Evolutionary conservation across 306 rosid species (phyloP).

Genomic region (Cucurbita ficifolia): DNA sequence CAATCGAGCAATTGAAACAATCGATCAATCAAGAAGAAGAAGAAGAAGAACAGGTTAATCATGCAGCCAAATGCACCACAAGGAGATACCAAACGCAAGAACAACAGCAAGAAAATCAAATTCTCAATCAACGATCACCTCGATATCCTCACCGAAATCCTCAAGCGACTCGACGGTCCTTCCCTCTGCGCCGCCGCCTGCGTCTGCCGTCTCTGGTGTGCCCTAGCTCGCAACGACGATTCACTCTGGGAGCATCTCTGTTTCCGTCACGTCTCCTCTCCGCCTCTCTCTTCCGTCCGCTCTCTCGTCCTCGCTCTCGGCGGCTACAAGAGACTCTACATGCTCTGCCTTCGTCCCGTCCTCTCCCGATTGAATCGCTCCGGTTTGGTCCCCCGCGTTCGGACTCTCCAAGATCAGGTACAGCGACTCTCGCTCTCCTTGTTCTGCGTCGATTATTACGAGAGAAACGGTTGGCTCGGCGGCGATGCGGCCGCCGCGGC

Average conservation of each 20-base stretch:
- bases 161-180: conserved; percentile 78
- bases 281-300: conserved; percentile 34
- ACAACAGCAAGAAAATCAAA: conserved; percentile 12
- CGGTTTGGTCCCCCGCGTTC: conserved; percentile 29
- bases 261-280: conserved; percentile 52
- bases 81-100: background rate
- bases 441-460: conserved; percentile 60
- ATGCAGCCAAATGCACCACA: conserved; percentile 6
- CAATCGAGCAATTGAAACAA: background rate
- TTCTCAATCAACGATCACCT: conserved; percentile 78
- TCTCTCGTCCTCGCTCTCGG: conserved; percentile 68
- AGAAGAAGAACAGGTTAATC: background rate
- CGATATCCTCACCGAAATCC: conserved; percentile 70
- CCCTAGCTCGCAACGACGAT: conserved; percentile 42
- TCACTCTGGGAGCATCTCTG: conserved; percentile 88
- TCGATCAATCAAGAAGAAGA: background rate
- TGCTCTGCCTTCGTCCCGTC: conserved; percentile 64
- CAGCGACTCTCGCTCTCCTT: conserved; percentile 70
- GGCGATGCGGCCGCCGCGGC: conserved; percentile 20
- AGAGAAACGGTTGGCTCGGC: conserved; percentile 12
- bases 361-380: conserved; percentile 71
- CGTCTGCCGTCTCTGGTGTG: conserved; percentile 81
- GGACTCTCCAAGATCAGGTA: conserved; percentile 55
- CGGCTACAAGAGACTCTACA: conserved; percentile 75
- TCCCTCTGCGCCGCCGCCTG: conserved; percentile 76